These are phyloP conservation scores for Citrullus mucosospermus DNA, from an alignment of 306 rosid species.

Conservation along the genomic window DNA sequence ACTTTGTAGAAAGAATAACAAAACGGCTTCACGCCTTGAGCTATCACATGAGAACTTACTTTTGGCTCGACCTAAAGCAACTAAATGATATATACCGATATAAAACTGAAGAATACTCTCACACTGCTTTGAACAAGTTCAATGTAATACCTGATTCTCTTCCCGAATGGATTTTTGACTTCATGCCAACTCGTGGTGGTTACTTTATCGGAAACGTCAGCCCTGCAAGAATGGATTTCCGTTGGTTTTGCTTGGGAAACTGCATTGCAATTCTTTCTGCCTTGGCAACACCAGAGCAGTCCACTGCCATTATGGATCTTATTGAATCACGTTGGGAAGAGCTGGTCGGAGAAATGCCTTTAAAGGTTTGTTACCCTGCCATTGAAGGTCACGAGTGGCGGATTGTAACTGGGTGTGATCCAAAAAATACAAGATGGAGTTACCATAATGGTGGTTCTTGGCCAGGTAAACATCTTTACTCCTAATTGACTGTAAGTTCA, in stretches of 20 bases:
- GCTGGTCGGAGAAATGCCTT: conserved; percentile 72
- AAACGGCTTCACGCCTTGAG: conserved; percentile 75
- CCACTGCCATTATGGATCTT: conserved; percentile 82
- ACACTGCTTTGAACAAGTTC: conserved; percentile 86
- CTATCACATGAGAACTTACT: conserved; percentile 77
- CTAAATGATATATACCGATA: conserved; percentile 74
- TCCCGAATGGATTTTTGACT: conserved; percentile 85
- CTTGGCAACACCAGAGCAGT: conserved; percentile 80
- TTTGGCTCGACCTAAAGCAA: conserved; percentile 82
- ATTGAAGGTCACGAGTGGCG: conserved; percentile 66
- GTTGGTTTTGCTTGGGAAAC: conserved; percentile 85
- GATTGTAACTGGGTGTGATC: conserved; percentile 66
- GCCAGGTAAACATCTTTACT: conserved; percentile 41
- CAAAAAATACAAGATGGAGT: conserved; percentile 86
- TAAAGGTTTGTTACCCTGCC: conserved; percentile 88
- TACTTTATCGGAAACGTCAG: conserved; percentile 85
- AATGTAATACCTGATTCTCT: conserved; percentile 85
- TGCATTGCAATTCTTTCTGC: conserved; percentile 80
- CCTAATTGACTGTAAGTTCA: background rate
- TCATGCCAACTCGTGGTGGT: conserved; percentile 72
- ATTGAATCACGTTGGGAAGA: conserved; percentile 84
- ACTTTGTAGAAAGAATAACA: conserved; percentile 44
- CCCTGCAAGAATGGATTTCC: conserved; percentile 86
- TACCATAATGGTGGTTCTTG: conserved; percentile 92
- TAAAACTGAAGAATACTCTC: conserved; percentile 92